phyloP scores from a whole-genome alignment of 352 stramenopile genomes.

The Phytophthora pisi region DNA sequence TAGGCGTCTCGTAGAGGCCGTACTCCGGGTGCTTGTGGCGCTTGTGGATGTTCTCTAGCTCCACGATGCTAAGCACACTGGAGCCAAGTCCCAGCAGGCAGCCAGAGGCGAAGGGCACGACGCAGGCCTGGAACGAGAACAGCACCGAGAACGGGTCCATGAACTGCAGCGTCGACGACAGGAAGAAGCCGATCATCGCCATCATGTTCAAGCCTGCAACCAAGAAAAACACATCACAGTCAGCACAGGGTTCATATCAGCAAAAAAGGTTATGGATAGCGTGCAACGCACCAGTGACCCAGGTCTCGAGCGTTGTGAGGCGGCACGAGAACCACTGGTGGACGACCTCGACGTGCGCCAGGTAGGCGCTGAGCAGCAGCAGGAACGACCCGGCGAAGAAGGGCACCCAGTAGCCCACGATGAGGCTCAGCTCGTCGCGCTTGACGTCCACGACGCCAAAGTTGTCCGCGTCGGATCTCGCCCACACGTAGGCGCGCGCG shows the following conservation, averaged over 20 bases:
- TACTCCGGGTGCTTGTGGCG: conserved; percentile 85
- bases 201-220: conserved; percentile 64
- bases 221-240: conserved; percentile 4
- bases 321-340: conserved; percentile 85
- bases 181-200: conserved; percentile 70
- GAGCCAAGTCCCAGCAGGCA: conserved; percentile 70
- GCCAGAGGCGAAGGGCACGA: conserved; percentile 73
- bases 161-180: conserved; percentile 83
- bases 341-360: conserved; percentile 83
- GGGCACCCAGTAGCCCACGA: conserved; percentile 82
- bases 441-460: conserved; percentile 81
- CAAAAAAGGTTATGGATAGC: neutral
- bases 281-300: conserved; percentile 50
- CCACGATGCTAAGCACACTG: conserved; percentile 71
- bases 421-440: conserved; percentile 62
- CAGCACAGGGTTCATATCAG: conserved; percentile 18
- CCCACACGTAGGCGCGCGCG: conserved; percentile 60
- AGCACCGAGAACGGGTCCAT: conserved; percentile 83
- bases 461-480: conserved; percentile 59
- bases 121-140: conserved; percentile 75
- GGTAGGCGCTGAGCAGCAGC: conserved; percentile 73
- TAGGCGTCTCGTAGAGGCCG: conserved; percentile 58
- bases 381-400: conserved; percentile 86
- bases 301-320: conserved; percentile 58
- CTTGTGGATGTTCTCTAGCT: conserved; percentile 82